Conservation (phyloP, 345 rosid species). For the Acer saccharum region DNA sequence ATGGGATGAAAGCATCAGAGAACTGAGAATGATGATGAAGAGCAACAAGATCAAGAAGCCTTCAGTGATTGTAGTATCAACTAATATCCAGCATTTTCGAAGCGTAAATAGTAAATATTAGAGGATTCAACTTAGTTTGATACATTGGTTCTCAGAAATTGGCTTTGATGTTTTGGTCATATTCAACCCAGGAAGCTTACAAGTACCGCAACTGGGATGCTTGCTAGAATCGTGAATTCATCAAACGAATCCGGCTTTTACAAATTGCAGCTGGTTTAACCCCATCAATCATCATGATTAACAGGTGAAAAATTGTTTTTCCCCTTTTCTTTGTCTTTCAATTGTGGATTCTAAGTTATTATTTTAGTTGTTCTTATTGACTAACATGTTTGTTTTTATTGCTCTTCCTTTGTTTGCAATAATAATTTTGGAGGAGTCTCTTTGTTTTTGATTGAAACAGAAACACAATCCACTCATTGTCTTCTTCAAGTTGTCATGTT, state of each 20-base stretch:
- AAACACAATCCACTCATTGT: neutral
- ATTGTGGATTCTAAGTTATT: neutral
- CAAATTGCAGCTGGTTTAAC: neutral
- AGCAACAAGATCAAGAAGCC: slow-evolving; percentile 51
- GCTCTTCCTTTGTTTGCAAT: neutral
- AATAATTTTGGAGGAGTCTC: neutral
- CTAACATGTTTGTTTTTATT: neutral
- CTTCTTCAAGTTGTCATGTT: neutral
- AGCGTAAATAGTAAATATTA: too few relatives aligned
- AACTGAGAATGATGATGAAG: slow-evolving; percentile 59
- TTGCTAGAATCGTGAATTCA: neutral
- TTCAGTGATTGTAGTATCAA: slow-evolving; percentile 16
- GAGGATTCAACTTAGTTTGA: neutral
- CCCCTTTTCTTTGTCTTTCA: neutral
- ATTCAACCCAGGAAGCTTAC: neutral
- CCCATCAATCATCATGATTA: neutral
- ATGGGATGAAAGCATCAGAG: slow-evolving; percentile 62
- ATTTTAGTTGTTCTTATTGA: neutral
- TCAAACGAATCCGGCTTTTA: too few relatives aligned
- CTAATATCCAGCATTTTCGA: neutral
- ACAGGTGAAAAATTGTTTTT: neutral
- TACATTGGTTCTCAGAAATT: too few relatives aligned
- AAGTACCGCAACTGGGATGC: neutral
- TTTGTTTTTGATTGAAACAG: too few relatives aligned
- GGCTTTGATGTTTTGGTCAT: neutral